Base-by-base conservation (phyloP, 192 early-diverging fungal genomes). In the Helicostylum pulchrum region DNA sequence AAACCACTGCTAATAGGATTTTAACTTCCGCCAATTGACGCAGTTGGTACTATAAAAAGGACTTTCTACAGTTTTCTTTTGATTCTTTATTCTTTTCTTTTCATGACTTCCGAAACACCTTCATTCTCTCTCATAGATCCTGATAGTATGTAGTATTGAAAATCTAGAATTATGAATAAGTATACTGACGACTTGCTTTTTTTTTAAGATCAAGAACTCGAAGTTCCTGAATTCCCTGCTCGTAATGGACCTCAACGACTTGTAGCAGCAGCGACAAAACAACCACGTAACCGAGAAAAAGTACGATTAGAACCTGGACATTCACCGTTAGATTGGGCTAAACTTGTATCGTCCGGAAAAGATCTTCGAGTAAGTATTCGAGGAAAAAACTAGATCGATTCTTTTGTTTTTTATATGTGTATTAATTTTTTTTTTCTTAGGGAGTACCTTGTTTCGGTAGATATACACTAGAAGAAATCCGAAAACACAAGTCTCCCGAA, bases 251-350 rank as follows among this genome's bases (percentile, higher is more conserved):
- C 74, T 42, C 74, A 76, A 67, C 48, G 74, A 53, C 57, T 76
- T 20, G 57, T 65, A 20, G 74, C 69, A 4, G 66, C 74, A 12
- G 62, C 63, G 15, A 76, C 70, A n/a, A 60, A 43, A 44, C 68
- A 68, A 45, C 66, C 72, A 14, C 70, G 74, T 42, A 36, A 59
- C 39, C 77, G 91, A 26, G 75, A 81, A 65, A 95, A 97, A 66
- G 89, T 96, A 21, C 83, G 83, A 15, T 78, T 99, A 1, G 88
- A 82, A 57, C 93, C 93, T 4, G 95, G 95, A 1, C 87, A 92
- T 66, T 97, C 94, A 1, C 82, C 95, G 43, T 72, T 94, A 36
- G 94, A 99, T 77, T 97, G 96, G 96, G 92, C 90, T 20, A 80
- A 86, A n/a, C 81, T 97, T 7, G 89, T 86, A 30, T 67, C 70